Conservation (phyloP, 2,329 filamentous ascomycete species). For the Ophiostoma novo-ulmi region DNA sequence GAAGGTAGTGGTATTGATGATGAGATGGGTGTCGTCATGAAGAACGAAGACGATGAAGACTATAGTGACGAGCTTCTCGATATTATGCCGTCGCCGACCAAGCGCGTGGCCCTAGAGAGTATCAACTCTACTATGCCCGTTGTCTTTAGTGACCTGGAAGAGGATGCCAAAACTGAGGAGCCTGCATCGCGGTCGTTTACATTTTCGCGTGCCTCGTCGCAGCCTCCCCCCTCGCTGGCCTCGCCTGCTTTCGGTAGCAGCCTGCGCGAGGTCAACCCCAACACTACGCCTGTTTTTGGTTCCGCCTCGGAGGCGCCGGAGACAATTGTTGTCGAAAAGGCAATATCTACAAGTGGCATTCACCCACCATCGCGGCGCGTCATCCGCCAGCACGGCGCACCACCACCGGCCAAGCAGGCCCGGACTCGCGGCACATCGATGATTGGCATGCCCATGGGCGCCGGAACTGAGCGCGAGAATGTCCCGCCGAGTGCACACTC, state of each 20-base stretch:
- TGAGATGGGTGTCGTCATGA: not conserved
- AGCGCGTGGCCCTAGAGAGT: slow-evolving; percentile 26
- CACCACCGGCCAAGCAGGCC: slow-evolving; percentile 33
- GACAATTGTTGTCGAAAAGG: slow-evolving; percentile 31
- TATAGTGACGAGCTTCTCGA: slow-evolving; percentile 19
- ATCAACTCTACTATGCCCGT: slow-evolving; percentile 21
- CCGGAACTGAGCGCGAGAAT: slow-evolving; percentile 49
- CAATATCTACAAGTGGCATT: not conserved
- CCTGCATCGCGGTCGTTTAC: not conserved
- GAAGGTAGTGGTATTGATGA: slow-evolving; percentile 1
- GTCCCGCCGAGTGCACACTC: slow-evolving; percentile 43
- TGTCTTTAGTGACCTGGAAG: slow-evolving; percentile 30
- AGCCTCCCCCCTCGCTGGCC: slow-evolving; percentile 12
- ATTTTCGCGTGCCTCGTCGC: slow-evolving; percentile 15
- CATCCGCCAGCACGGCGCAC: slow-evolving; percentile 32
- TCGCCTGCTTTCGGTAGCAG: slow-evolving; percentile 37
- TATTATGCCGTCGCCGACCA: slow-evolving; percentile 33
- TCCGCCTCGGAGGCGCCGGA: not conserved
- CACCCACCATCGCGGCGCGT: slow-evolving; percentile 45
- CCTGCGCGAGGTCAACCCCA: slow-evolving; percentile 53
- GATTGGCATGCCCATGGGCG: slow-evolving; percentile 23
- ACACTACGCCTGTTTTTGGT: slow-evolving; percentile 23
- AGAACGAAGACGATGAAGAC: slow-evolving; percentile 15
- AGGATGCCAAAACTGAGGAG: slow-evolving; percentile 21
- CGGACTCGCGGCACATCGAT: slow-evolving; percentile 26